phyloP scores from a whole-genome alignment of 1,284 basidiomycete genomes.

The Pholiota adiposa region DNA sequence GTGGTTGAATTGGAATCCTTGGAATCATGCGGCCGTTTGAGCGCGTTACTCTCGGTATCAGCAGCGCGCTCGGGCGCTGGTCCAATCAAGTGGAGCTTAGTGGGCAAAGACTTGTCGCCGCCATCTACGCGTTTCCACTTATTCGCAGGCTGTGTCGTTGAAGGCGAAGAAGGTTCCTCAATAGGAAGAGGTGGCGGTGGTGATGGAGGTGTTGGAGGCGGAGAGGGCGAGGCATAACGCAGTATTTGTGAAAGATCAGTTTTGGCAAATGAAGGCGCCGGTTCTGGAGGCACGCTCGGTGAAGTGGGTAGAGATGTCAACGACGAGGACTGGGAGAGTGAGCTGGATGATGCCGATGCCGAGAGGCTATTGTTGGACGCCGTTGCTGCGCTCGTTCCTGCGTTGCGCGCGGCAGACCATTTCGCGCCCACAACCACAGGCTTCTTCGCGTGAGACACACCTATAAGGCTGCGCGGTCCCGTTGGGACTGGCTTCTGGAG shows the following conservation, averaged over 20 bases:
- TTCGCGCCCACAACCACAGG: slow-evolving; percentile 37
- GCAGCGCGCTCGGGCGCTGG: not conserved
- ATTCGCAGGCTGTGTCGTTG: slow-evolving; percentile 11
- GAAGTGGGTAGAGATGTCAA: slow-evolving; percentile 12
- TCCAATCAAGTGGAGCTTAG: not conserved
- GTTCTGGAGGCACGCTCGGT: not conserved
- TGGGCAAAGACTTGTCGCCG: slow-evolving; percentile 10
- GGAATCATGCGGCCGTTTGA: slow-evolving; percentile 16
- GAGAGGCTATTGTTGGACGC: slow-evolving; percentile 5
- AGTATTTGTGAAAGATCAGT: slow-evolving; percentile 34
- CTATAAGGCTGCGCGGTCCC: slow-evolving; percentile 19
- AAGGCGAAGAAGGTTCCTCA: not conserved
- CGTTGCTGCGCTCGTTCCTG: slow-evolving; percentile 9
- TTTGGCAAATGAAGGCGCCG: slow-evolving; percentile 15
- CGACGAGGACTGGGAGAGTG: slow-evolving; percentile 10
- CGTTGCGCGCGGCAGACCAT: slow-evolving; percentile 30
- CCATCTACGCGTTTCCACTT: slow-evolving; percentile 34
- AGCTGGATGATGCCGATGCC: slow-evolving; percentile 11
- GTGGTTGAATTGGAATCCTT: too few species aligned
- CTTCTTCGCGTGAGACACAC: slow-evolving; percentile 28
- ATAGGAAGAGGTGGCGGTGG: slow-evolving; percentile 13
- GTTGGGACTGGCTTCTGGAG: slow-evolving; percentile 19
- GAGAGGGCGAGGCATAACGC: slow-evolving; percentile 40
- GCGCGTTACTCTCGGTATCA: not conserved
- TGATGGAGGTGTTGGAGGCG: slow-evolving; percentile 23